Base-by-base conservation (phyloP, 768 basidiomycete species). In the Agrocybe pediades region DNA sequence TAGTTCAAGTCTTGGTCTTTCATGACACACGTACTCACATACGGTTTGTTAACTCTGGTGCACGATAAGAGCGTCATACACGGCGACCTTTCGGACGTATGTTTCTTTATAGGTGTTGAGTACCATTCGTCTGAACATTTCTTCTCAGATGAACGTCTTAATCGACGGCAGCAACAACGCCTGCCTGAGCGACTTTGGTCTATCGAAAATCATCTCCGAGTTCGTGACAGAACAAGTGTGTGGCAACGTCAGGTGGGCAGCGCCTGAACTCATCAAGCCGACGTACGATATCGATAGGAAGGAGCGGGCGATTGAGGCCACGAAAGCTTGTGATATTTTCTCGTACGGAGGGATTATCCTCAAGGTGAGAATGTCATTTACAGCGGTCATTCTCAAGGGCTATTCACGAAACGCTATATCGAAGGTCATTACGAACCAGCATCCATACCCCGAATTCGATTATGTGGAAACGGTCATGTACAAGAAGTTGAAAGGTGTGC, bases 321-420 rank as follows among this genome's bases (percentile, higher is more conserved):
- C 48, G 33, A 49, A 49, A 30, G 48, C 33, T 11, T 49, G 48
- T 13, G 48, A 49, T 36, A 41, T 40, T 21, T 49, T 40, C 23
- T 49, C 48, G 6, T 49, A 40, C 23, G 48, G 48, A 11, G 9
- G 48, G 19, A 40, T 49, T 23, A 19, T 49, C 7, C 48, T 23
- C 2, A 36, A 49, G 48, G 48, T 40, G n/a, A 23, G 46, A 19
- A n/a, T 26, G 8, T 29, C n/a, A 13, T 30, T 20, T 24, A 9
- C 29, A 3, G 9, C 27, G 16, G n/a, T 29, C 11, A 3, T 30
- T 30, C 46, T 17, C 17, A 16, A 30, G 7, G 6, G 20, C n/a
- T 2, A 17, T 29, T 30, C 21, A n/a, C n/a, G n/a, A n/a, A 7
- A 30, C 27, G 19, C 6, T 9, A 9, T 9, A 16, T 15, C 11